phyloP scores from a whole-genome alignment of 345 rosid genomes.

The Dovyalis caffra region DNA sequence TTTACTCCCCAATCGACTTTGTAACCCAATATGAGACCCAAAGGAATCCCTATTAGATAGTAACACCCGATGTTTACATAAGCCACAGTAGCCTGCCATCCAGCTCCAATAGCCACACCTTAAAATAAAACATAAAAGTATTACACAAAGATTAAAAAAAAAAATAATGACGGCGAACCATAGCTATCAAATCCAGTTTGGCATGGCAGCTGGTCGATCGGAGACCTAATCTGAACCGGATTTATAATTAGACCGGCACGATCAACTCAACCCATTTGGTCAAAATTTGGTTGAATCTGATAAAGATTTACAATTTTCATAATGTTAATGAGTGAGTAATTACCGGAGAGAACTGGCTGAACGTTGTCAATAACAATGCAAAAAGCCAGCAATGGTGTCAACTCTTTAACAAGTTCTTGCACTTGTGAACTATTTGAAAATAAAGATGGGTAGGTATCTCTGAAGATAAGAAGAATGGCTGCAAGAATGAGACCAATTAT shows the following conservation, averaged over 20 bases:
- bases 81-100: slow-evolving; percentile 70
- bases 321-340: not conserved
- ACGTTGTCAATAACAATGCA: slow-evolving; percentile 66
- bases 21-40: slow-evolving; percentile 58
- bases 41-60: slow-evolving; percentile 55
- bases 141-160: no score
- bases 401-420: slow-evolving; percentile 45
- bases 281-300: no score
- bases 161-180: no score
- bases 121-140: not conserved
- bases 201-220: no score
- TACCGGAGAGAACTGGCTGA: slow-evolving; percentile 95
- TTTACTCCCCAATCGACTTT: slow-evolving; percentile 44
- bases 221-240: no score
- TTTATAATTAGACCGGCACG: no score
- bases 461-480: slow-evolving; percentile 37
- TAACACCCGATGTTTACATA: slow-evolving; percentile 67
- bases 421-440: slow-evolving; percentile 59
- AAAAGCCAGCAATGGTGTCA: slow-evolving; percentile 68
- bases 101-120: slow-evolving; percentile 71
- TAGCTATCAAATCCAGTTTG: no score
- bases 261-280: no score
- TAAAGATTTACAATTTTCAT: not conserved
- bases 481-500: slow-evolving; percentile 48
- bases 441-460: slow-evolving; percentile 52